These are phyloP conservation scores for Aspergillus sp. DNA, from an alignment of 2,329 filamentous ascomycete species.

Conservation along the genomic window DNA sequence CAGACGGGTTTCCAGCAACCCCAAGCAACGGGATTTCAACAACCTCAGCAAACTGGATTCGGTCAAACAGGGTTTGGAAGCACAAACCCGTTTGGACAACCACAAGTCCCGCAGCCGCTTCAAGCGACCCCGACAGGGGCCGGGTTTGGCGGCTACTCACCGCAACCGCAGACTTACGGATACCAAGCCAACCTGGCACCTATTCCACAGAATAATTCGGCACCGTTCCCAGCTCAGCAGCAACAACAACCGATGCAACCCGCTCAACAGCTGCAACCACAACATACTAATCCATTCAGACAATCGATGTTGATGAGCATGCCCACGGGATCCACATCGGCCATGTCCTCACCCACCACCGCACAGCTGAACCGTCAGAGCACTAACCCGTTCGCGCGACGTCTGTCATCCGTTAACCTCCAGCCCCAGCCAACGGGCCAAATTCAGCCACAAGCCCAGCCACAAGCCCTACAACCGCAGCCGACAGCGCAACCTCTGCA, in stretches of 20 bases:
- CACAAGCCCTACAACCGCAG: no score
- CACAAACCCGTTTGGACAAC: constrained; percentile 31
- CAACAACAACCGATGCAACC: constrained; percentile 32
- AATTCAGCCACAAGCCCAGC: constrained; percentile 20
- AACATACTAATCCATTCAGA: constrained; percentile 85
- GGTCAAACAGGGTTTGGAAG: constrained; percentile 22
- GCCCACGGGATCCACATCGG: constrained; percentile 44
- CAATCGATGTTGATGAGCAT: constrained; percentile 65
- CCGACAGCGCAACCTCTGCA: constrained; percentile 31
- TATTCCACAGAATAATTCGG: constrained; percentile 44
- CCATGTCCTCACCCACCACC: constrained; percentile 22
- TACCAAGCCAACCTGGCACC: constrained; percentile 36
- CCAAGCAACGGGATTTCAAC: constrained; percentile 34
- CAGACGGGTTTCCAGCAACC: constrained; percentile 15
- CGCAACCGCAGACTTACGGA: constrained; percentile 54
- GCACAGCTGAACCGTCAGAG: constrained; percentile 51
- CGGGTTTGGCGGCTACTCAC: constrained; percentile 74
- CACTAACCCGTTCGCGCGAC: constrained; percentile 82
- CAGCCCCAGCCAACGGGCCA: constrained; percentile 15
- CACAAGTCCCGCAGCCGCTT: constrained; percentile 38
- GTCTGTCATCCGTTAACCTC: constrained; percentile 28
- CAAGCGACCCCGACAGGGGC: constrained; percentile 61
- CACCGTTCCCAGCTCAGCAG: constrained; percentile 40
- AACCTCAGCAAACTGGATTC: constrained; percentile 26
- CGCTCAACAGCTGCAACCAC: constrained; percentile 32